Base-by-base conservation (phyloP, 2,329 filamentous ascomycete genomes). In the Decorospora gaudefroyi region DNA sequence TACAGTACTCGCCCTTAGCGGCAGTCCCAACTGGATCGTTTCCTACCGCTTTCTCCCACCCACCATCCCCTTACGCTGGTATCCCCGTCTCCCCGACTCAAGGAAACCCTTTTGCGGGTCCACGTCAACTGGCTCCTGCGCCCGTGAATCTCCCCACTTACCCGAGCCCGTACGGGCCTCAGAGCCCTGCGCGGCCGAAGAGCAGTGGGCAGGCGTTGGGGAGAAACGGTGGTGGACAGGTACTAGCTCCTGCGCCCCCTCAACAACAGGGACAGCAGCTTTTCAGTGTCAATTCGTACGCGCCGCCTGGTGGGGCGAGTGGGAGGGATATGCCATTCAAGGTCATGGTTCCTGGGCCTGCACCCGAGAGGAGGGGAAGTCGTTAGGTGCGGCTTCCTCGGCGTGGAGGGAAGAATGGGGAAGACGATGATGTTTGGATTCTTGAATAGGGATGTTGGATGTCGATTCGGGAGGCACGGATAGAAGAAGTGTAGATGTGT, bases 111-210 rank as follows among this genome's bases (percentile, higher is more conserved):
- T 42, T 30, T 51, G 47, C 4, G 48, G 42, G 38, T 7, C 38
- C 59, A 5, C 57, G 61, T 22, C 46, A 59, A 29, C 57, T 63
- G 16, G 59, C 57, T 26, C 61, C 62, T 6, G 58, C 60, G 19
- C 64, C 63, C 19, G 36, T 52, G 17, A 43, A 59, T 21, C 46
- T 57, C 21, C 49, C 50, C 4, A 47, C 49, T 12, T 68, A 67
- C 36, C 59, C 62, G 4, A 62, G 57, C 19, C 65, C 65, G 12
- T 69, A 64, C 31, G 62, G 64, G 5, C 62, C 64, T 9, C 59
- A 62, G 12, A 53, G 48, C 16, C 54, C 54, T 15, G 49, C 51
- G 6, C 52, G 58, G 9, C 57, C 61, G 6, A 61, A 57, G 34
- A 62, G 55, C 25, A 61, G 51, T 25, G 59, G 55, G 6, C 52